phyloP scores from a whole-genome alignment of 139 green algal species.

The Volvox africanus region DNA sequence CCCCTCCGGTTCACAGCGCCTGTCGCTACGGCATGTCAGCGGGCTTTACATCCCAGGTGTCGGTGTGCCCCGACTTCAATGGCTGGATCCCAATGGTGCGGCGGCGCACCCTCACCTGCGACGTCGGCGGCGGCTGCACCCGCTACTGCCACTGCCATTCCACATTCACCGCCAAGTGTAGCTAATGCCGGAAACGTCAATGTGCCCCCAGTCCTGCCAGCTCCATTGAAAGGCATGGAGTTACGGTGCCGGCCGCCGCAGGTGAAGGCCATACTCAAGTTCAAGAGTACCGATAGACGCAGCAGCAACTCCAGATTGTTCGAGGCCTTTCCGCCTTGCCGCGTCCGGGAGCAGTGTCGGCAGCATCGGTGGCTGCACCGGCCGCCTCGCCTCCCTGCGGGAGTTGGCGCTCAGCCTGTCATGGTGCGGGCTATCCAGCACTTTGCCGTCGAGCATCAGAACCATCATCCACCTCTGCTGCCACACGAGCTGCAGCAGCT shows the following conservation, averaged over 20 bases:
- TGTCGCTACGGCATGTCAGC: neutral
- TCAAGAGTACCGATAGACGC: no score
- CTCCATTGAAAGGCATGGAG: no score
- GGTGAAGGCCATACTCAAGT: no score
- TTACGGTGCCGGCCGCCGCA: no score
- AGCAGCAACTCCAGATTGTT: neutral
- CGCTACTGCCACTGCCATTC: neutral
- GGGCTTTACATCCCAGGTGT: neutral
- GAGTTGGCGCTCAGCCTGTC: neutral
- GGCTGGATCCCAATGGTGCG: conserved; percentile 9
- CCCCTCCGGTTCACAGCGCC: neutral
- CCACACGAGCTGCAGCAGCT: neutral
- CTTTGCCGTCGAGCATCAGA: neutral
- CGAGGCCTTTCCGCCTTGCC: neutral
- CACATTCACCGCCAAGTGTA: no score
- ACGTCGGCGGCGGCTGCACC: neutral
- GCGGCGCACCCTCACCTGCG: neutral
- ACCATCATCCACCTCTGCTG: neutral
- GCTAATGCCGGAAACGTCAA: no score
- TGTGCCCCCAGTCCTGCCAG: no score
- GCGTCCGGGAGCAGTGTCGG: neutral
- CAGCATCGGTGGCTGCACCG: neutral
- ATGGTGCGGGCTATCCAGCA: neutral
- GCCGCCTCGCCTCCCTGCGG: neutral
- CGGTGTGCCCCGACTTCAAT: neutral